Conservation (phyloP, 2,329 filamentous ascomycete genomes). For the Sphaceloma murrayae region DNA sequence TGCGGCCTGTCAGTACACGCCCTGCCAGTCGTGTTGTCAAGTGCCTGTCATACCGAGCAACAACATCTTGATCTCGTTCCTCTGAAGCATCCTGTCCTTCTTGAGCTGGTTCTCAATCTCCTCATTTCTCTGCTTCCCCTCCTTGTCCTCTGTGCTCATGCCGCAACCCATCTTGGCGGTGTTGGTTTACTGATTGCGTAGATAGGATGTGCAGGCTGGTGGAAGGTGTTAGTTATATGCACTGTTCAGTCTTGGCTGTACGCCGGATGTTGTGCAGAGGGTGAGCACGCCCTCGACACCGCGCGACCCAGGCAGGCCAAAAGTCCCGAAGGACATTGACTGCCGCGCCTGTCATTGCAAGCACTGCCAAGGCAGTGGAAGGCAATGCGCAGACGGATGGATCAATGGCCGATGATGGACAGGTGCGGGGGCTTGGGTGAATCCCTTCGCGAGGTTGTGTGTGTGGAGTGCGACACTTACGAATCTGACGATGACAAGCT, state of each 20-base stretch:
- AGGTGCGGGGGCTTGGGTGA: too few species aligned
- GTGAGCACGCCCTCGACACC: too few species aligned
- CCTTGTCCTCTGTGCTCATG: slow-evolving; percentile 99
- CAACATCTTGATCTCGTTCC: slow-evolving; percentile 99
- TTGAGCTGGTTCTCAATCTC: slow-evolving; percentile 99
- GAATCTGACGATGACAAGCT: not conserved
- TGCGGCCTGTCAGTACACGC: slow-evolving; percentile 25
- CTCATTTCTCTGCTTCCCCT: slow-evolving; percentile 99
- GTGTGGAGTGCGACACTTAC: slow-evolving; percentile 8
- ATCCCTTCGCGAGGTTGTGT: not conserved
- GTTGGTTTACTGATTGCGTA: too few species aligned
- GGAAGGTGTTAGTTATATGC: not conserved
- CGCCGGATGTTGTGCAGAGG: too few species aligned
- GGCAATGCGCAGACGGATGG: too few species aligned
- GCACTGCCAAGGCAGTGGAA: too few species aligned
- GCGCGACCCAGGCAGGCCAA: too few species aligned
- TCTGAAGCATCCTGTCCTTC: slow-evolving; percentile 95
- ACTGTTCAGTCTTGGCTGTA: too few species aligned
- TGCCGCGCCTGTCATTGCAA: too few species aligned
- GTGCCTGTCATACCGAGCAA: slow-evolving; percentile 65
- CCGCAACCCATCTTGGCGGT: slow-evolving; percentile 89
- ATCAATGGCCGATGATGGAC: too few species aligned
- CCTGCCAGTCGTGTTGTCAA: slow-evolving; percentile 19
- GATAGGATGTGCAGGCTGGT: slow-evolving; percentile 17
- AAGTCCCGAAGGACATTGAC: too few species aligned